Evolutionary conservation across 1,139 yeast genomes (phyloP), one percentile per base, ranked within the genome.

Genomic region (Nakaseomyces nivariensis): DNA sequence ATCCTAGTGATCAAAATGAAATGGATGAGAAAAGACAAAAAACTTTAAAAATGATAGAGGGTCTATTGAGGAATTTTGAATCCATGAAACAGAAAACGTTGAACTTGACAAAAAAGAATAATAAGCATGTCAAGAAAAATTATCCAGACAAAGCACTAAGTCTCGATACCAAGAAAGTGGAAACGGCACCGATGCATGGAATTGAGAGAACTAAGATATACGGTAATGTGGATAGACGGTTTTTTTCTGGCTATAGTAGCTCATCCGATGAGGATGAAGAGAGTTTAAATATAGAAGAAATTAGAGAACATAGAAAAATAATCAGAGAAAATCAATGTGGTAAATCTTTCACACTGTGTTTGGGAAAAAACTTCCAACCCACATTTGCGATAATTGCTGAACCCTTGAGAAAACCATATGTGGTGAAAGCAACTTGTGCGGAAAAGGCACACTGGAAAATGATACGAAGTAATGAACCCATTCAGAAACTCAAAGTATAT

Each of bases 21-120:
- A 60, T 82, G 57, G 66, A 63, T 25, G 51, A 54, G 22, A 85
- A 85, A 59, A 70, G 77, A 37, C 63, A 65, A 4, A 66, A 78
- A 53, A 81, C 90, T 0, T 65, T 78, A 3, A 60, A 61, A 7
- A 83, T 80, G 51, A 74, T 85, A 26, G 67, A 70, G 11, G 59
- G 67, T 25, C 67, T 81, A 48, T 64, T 84, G 25, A 60, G 60
- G 4, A 78, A 75, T 58, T 79, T 73, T 55, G 75, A 74, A 5
- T 69, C 68, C 5, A 72, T 73, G 75, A 70, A 67, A 51, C 58
- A 52, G 32, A 55, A 57, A 37, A 50, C 56, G 4, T 48, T 48
- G 13, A 45, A 54, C 37, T 51, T 59, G 33, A 48, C 52, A 5
- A 51, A 56, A 46, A 56, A 52, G 38, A 50, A 55, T 32, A 42